Evolutionary conservation across 148 eudicot genomes (phyloP).

Genomic region (Salicornia ramosissima): DNA sequence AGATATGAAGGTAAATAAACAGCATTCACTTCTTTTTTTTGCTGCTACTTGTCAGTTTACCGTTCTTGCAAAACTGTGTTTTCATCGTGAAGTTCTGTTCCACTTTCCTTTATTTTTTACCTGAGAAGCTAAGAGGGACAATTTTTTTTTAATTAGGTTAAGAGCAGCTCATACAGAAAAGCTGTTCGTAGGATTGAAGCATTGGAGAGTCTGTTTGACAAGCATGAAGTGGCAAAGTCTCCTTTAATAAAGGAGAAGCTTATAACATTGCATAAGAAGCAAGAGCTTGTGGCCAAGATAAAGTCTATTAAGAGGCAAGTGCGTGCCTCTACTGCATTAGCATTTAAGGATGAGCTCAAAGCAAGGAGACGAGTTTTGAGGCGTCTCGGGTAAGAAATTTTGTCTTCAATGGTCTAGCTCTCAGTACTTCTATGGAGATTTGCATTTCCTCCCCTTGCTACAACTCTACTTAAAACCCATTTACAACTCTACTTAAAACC

Average conservation of each 20-base stretch:
- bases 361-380: conserved; percentile 87
- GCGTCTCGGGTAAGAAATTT: conserved; percentile 68
- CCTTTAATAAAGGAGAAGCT: conserved; percentile 83
- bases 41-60: no score
- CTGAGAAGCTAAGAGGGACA: neutral
- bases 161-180: conserved; percentile 74
- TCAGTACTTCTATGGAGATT: neutral
- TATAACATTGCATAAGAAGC: conserved; percentile 61
- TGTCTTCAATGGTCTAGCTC: neutral
- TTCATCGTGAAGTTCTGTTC: neutral
- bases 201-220: conserved; percentile 70
- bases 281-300: conserved; percentile 66
- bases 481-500: no score
- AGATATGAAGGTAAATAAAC: conserved; percentile 76
- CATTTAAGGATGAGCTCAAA: conserved; percentile 94
- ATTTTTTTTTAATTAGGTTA: conserved; percentile 46
- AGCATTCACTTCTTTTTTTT: no score
- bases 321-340: conserved; percentile 68
- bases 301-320: conserved; percentile 63
- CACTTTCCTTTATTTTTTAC: neutral
- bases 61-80: neutral
- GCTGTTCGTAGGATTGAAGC: conserved; percentile 84
- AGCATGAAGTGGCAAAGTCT: conserved; percentile 84
- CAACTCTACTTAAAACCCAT: no score
- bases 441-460: no score